Base-by-base conservation (phyloP, 306 rosid species). In the Phaseolus lunatus region DNA sequence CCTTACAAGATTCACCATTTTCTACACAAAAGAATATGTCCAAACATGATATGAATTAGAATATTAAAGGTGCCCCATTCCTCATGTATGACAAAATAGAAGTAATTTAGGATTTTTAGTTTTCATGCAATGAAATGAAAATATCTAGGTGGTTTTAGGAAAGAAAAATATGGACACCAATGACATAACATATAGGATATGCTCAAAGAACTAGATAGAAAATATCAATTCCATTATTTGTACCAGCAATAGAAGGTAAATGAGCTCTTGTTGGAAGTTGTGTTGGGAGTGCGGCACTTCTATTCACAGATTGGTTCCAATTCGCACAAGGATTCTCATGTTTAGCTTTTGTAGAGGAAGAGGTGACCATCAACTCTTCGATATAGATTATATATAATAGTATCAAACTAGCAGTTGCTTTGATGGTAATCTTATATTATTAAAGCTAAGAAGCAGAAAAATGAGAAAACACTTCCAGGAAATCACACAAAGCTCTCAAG, bases 241-340 rank as follows among this genome's bases (percentile, higher is more conserved):
- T 88, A 91, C 98, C 92, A 12, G 96, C 89, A 76, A 86, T 88
- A 78, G 98, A 86, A 72, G 98, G 98, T 67, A 88, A 88, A 85
- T 90, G 94, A 79, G 98, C 98, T 88, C 90, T 73, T 35, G 89
- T 87, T 77, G 97, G 98, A 85, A 93, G 97, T 85, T 93, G 90
- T 44, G 87, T 85, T 68, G 98, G 98, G 87, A 93, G 87, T 72
- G 97, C 68, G 5, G 85, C 91, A 86, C 73, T 85, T 89, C 88
- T 88, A 67, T 67, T 76, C 82, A 10, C 44, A 58, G 85, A 87
- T 67, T 88, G 92, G 78, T 83, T 85, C 98, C 94, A 76, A 83
- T 59, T 79, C 54, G 90, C 97, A 26, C 73, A 89, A 22, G 82
- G 87, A 77, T 72, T 82, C 77, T 86, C 91, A 5, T 61, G 75